Base-by-base conservation (phyloP, 1,139 yeast genomes). In the Sugiyamaella grinbergsii region DNA sequence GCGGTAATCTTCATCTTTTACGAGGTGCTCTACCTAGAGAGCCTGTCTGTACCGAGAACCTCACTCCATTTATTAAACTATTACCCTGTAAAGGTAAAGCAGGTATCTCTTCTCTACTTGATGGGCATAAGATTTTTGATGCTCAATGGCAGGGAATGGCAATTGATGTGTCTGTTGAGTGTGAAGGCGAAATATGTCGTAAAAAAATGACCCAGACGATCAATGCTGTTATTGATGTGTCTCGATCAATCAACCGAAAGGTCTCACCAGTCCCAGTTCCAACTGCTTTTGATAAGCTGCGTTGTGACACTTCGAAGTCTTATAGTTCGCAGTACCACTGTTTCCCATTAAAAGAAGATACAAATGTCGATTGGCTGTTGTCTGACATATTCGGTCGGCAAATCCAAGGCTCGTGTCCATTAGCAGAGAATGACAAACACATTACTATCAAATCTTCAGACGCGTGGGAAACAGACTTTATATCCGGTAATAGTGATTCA, bases 111-210 rank as follows among this genome's bases (percentile, higher is more conserved):
- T 80, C 95, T 0, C 72, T 93, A 47, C 73, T 94, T 39, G 95
- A 91, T 61, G 98, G 98, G n/a, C 98, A 91, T 67, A 84, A 83
- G 62, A 79, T 94, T n/a, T 94, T 89, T 68, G 96, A 90, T 63
- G 84, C 97, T 0, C 82, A 85, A 58, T 93, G 98, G 98, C 96
- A 91, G 58, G 82, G 93, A 20, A 85, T 94, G 90, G 80, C 96
- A 1, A 81, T 93, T 48, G 98, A 93, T 65, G 76, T 90, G 22
- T 70, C 71, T n/a, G 83, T 93, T 0, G 83, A 90, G 56, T 54
- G 52, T 36, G 56, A 56, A 4, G 58, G 54, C 0, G 45, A 54
- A 1, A 47, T 52, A 2, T 85, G 94, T 58, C 68, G 70, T 29
- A 77, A 79, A 61, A 68, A 72, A 20, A 78, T 93, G 80, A 73